phyloP scores from a whole-genome alignment of 441 rosid species.

The Oxalis stricta region DNA sequence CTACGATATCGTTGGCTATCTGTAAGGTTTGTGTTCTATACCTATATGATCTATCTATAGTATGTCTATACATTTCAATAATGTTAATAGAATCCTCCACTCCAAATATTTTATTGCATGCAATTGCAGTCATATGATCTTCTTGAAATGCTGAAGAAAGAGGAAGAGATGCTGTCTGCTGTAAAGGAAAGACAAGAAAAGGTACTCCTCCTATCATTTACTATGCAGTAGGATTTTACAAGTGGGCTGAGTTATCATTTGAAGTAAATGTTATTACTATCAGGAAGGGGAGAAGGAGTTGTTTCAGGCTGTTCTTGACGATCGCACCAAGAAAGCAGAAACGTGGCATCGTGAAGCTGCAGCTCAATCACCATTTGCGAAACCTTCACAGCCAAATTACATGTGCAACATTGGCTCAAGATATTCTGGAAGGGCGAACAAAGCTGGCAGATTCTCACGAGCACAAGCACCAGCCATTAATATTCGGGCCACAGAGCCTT shows the following conservation, averaged over 20 bases:
- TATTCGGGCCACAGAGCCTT: conserved; percentile 91
- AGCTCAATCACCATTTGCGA: conserved; percentile 37
- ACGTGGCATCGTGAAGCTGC: conserved; percentile 87
- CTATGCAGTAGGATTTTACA: too few relatives aligned
- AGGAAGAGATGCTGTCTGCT: conserved; percentile 82
- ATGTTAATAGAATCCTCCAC: background rate
- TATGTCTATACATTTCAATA: background rate
- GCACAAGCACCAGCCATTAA: conserved; percentile 81
- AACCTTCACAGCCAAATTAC: conserved; percentile 76
- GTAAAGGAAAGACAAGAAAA: conserved; percentile 56
- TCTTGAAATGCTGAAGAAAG: conserved; percentile 72
- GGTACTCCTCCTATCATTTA: too few relatives aligned
- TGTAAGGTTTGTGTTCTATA: conserved; percentile 54
- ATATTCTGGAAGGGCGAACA: conserved; percentile 93
- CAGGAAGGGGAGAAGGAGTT: conserved; percentile 67
- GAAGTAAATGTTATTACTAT: conserved; percentile 1
- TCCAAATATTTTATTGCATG: conserved; percentile 9
- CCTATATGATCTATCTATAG: background rate
- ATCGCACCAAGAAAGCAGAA: conserved; percentile 65
- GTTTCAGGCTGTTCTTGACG: conserved; percentile 63
- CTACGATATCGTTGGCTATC: conserved; percentile 45
- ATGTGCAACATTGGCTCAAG: conserved; percentile 96
- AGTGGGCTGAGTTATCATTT: background rate
- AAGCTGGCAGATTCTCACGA: conserved; percentile 56
- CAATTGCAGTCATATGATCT: conserved; percentile 55